Evolutionary conservation across 2,329 filamentous ascomycete species (phyloP).

Genomic region (Alternaria metachromatica): DNA sequence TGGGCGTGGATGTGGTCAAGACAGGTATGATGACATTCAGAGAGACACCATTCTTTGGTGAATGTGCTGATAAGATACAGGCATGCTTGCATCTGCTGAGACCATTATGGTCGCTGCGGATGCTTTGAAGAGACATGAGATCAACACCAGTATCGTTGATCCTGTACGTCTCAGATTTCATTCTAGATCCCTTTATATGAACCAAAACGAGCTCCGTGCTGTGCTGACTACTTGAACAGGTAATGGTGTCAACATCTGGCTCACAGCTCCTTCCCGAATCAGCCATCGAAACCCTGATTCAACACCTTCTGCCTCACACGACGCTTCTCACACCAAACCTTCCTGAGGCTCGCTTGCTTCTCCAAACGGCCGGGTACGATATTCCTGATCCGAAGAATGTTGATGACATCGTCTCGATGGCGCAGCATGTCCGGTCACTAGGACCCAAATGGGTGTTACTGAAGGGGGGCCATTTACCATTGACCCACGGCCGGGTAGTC

Average conservation of each 20-base stretch:
- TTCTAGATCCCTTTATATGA: not conserved
- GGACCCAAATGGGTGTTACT: conserved; percentile 83
- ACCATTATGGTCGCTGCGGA: conserved; percentile 73
- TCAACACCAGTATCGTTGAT: conserved; percentile 71
- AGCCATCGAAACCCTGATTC: conserved; percentile 67
- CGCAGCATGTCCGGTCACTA: conserved; percentile 68
- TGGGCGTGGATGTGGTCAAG: conserved; percentile 89
- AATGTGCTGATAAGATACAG: conserved; percentile 53
- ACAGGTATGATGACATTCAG: conserved; percentile 65
- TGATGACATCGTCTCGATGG: conserved; percentile 72
- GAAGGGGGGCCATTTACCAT: conserved; percentile 89
- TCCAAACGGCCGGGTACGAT: conserved; percentile 59
- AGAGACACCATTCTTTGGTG: not conserved
- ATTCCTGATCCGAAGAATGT: conserved; percentile 61
- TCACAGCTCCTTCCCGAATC: conserved; percentile 69
- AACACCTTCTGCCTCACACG: conserved; percentile 68
- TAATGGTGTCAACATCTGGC: conserved; percentile 90
- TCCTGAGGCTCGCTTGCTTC: conserved; percentile 72
- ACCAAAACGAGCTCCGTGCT: too few relatives aligned
- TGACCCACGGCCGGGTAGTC: conserved; percentile 67
- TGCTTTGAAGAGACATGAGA: conserved; percentile 64
- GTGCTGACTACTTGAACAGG: conserved; percentile 52
- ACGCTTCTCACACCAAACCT: conserved; percentile 79
- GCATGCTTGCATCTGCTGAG: conserved; percentile 79
- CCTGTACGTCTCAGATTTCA: conserved; percentile 63